Evolutionary conservation across 306 rosid genomes (phyloP).

Genomic region (Mucuna pruriens): DNA sequence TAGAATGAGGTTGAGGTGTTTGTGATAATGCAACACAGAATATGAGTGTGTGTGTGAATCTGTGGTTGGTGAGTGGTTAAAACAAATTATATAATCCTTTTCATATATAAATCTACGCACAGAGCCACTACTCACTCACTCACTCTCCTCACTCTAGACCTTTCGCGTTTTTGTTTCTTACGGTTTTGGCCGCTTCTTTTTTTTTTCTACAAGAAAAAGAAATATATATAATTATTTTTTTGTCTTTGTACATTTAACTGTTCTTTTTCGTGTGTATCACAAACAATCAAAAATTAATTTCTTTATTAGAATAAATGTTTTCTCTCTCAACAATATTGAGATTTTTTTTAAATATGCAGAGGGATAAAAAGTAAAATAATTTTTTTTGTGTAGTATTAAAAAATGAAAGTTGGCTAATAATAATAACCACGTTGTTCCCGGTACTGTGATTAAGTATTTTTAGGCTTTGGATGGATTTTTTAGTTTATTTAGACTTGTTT

Average conservation of each 20-base stretch:
- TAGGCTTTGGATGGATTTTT: no score
- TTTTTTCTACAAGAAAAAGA: not conserved
- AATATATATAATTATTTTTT: not conserved
- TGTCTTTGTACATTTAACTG: no score
- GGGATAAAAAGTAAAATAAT: no score
- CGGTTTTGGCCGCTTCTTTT: not conserved
- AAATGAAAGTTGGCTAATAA: no score
- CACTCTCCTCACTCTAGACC: not conserved
- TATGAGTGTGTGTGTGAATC: not conserved
- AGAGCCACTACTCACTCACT: not conserved
- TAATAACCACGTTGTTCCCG: no score
- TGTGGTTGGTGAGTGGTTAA: not conserved
- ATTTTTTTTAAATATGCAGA: no score
- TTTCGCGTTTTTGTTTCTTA: not conserved
- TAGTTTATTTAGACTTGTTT: no score
- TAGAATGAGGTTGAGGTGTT: constrained; percentile 20
- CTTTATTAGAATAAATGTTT: no score
- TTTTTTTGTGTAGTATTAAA: no score
- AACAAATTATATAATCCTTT: not conserved
- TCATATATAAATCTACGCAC: not conserved
- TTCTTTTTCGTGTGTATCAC: not conserved
- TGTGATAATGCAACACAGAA: constrained; percentile 40
- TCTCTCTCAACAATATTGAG: no score
- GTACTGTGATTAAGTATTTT: no score
- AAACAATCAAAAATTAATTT: not conserved